A percentile compares a stretch with the other conserved stretches of the same genome.
Conservation (phyloP, 441 rosid genomes). For the Geranium incanum region DNA sequence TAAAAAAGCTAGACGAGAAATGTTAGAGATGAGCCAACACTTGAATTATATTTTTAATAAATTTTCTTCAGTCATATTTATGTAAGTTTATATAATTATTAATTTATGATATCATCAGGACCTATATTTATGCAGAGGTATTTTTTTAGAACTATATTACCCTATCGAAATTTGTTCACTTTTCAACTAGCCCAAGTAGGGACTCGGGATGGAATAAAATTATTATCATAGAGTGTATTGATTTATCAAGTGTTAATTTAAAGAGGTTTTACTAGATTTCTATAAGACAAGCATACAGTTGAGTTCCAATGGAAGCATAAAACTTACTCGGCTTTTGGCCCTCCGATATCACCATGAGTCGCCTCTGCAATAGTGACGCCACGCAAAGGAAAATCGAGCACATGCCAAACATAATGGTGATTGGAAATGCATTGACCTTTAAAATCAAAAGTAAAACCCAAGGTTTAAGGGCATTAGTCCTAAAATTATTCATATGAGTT, state of each 20-base stretch:
- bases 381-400: conserved; percentile 87
- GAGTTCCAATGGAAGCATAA: not conserved
- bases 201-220: not conserved
- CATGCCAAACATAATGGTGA: conserved; percentile 97
- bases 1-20: no score
- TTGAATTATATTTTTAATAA: no score
- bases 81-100: no score
- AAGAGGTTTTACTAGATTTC: not conserved
- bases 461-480: not conserved
- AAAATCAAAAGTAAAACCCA: conserved; percentile 5
- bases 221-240: not conserved
- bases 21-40: no score
- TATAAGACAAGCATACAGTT: not conserved
- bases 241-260: not conserved
- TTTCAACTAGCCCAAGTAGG: no score
- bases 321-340: conserved; percentile 47
- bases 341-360: conserved; percentile 59
- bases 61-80: no score
- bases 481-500: not conserved
- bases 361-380: conserved; percentile 79
- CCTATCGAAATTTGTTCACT: no score
- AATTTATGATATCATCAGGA: not conserved
- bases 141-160: no score
- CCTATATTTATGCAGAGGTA: not conserved
- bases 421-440: conserved; percentile 87